Conservation (phyloP, 768 basidiomycete genomes). For the Collybia mongolica region DNA sequence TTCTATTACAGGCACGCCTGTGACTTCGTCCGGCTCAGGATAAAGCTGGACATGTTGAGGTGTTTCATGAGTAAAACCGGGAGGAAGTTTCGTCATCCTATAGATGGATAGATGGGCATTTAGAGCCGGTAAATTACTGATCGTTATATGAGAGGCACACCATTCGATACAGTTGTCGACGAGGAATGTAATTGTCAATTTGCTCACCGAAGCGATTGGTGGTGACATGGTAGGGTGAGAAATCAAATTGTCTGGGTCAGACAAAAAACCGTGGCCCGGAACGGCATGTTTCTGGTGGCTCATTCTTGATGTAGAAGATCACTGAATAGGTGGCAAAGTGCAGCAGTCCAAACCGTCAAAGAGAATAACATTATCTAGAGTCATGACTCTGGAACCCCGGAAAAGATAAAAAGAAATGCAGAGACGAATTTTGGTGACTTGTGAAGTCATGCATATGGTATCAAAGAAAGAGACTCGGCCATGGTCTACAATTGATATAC, state of each 20-base stretch:
- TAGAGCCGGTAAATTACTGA: too few relatives aligned
- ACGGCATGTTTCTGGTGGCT: too few relatives aligned
- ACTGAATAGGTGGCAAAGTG: too few relatives aligned
- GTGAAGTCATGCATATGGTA: too few relatives aligned
- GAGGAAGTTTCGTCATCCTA: constrained; percentile 80
- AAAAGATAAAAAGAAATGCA: too few relatives aligned
- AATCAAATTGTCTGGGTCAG: background rate
- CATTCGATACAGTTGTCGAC: constrained; percentile 84
- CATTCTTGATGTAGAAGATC: too few relatives aligned
- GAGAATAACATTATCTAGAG: too few relatives aligned
- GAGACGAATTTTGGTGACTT: too few relatives aligned
- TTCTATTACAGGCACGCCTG: constrained; percentile 63
- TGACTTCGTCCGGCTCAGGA: constrained; percentile 36
- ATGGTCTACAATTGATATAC: too few relatives aligned
- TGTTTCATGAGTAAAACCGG: constrained; percentile 75
- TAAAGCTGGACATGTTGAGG: constrained; percentile 57
- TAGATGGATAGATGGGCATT: background rate
- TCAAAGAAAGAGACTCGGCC: too few relatives aligned
- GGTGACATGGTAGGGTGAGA: background rate
- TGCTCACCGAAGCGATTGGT: constrained; percentile 21
- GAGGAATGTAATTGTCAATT: constrained; percentile 56
- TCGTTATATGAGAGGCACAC: constrained; percentile 28
- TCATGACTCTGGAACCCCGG: too few relatives aligned
- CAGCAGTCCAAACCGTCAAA: too few relatives aligned
- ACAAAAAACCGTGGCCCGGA: background rate